These are phyloP conservation scores for Kokia cookei DNA, from an alignment of 441 rosid genomes.

Conservation along the genomic window DNA sequence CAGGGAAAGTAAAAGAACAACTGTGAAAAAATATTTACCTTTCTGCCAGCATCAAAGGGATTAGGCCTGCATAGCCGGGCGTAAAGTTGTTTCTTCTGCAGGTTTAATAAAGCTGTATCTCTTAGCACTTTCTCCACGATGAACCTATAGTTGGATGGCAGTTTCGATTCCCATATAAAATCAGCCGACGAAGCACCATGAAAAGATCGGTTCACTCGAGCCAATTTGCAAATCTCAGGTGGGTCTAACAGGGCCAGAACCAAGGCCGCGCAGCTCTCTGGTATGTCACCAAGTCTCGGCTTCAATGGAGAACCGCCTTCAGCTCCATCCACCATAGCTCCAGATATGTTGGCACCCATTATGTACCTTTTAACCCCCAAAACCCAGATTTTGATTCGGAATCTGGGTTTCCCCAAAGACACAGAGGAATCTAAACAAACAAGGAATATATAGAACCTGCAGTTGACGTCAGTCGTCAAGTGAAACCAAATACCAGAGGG, in stretches of 20 bases:
- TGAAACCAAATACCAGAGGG: slow-evolving; percentile 8
- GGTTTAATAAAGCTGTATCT: slow-evolving; percentile 27
- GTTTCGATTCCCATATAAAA: slow-evolving; percentile 77
- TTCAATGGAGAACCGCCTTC: slow-evolving; percentile 23
- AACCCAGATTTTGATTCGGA: background rate
- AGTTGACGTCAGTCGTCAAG: slow-evolving; percentile 9
- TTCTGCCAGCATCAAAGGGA: slow-evolving; percentile 50
- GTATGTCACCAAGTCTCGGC: slow-evolving; percentile 57
- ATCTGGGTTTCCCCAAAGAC: background rate
- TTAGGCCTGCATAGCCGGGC: slow-evolving; percentile 42
- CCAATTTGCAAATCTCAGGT: slow-evolving; percentile 59
- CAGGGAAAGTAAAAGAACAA: too few relatives aligned
- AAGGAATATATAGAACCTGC: slow-evolving; percentile 16
- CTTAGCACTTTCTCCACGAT: slow-evolving; percentile 40
- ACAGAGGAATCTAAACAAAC: background rate
- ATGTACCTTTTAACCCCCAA: background rate
- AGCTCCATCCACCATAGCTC: slow-evolving; percentile 10
- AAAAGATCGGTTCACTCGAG: slow-evolving; percentile 54
- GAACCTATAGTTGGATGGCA: slow-evolving; percentile 50
- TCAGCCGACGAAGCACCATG: slow-evolving; percentile 80
- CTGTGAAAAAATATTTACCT: slow-evolving; percentile 30
- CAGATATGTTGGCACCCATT: slow-evolving; percentile 63
- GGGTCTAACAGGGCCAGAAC: slow-evolving; percentile 64
- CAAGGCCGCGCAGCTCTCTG: slow-evolving; percentile 77
- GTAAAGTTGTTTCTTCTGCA: slow-evolving; percentile 49